Evolutionary conservation across 306 rosid genomes (phyloP).

Genomic region (Amphicarpaea edgeworthii): DNA sequence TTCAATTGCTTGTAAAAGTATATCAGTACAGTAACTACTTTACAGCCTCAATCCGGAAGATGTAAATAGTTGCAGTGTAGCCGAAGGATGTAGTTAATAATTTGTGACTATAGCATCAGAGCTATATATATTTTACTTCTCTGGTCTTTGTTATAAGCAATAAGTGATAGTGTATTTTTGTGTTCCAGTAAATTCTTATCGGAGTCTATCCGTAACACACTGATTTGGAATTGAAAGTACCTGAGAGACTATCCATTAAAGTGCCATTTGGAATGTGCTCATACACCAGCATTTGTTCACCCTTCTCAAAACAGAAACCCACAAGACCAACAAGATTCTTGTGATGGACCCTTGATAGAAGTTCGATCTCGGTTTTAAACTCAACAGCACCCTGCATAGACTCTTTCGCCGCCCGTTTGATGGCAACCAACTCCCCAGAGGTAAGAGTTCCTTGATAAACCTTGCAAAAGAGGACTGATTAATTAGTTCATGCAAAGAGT

Average conservation of each 20-base stretch:
- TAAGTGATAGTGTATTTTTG: too few relatives aligned
- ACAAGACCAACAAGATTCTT: constrained; percentile 79
- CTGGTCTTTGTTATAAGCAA: too few relatives aligned
- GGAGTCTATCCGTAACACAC: background rate
- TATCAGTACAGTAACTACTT: background rate
- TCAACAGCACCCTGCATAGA: constrained; percentile 77
- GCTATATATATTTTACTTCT: too few relatives aligned
- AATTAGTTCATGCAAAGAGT: constrained; percentile 36
- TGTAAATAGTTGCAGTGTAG: background rate
- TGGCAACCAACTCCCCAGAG: constrained; percentile 69
- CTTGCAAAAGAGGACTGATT: constrained; percentile 43
- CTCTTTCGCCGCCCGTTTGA: constrained; percentile 73
- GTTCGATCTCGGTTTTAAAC: constrained; percentile 89
- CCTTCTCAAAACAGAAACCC: constrained; percentile 82
- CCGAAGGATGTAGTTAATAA: background rate
- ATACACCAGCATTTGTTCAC: constrained; percentile 87
- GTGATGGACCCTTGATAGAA: constrained; percentile 89
- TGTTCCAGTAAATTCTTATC: background rate
- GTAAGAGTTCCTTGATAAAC: constrained; percentile 74
- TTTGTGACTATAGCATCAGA: too few relatives aligned
- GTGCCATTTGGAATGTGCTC: constrained; percentile 79
- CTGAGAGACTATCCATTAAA: constrained; percentile 72
- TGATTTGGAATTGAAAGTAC: constrained; percentile 51
- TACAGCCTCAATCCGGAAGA: background rate
- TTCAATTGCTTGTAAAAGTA: constrained; percentile 13